Base-by-base conservation (phyloP, 2,329 filamentous ascomycete species). In the Cladosporium halotolerans region DNA sequence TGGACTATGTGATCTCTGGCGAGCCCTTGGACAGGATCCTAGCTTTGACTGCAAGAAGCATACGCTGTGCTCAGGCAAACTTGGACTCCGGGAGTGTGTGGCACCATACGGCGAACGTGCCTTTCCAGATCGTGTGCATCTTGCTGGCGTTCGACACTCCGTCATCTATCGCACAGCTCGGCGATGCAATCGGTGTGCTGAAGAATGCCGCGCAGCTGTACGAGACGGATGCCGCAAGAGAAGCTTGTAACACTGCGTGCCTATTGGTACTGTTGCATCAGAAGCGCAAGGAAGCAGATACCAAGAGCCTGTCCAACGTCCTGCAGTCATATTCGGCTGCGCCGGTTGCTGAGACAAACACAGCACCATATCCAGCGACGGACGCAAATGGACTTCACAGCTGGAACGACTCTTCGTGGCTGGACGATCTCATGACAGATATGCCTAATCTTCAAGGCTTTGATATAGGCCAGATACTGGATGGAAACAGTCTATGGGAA, bases 61-160 rank as follows among this genome's bases (percentile, higher is more conserved):
- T 80, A 10, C 64, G 66, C 14, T 73, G 73, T 0, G 74, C 77
- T 0, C 70, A 72, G 6, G 63, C 60, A 5, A 73, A 79, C 56
- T 62, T 76, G 2, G 66, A 68, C 1, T 64, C 63, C 3, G 67
- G 68, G 8, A 67, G 68, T 0, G 78, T 78, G 0, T 81, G 79
- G 79, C 79, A 81, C 52, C 78, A 81, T 49, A 72, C 77, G 46
- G 76, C 77, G 36, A 80, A 81, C 45, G 74, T 81, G 0, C 79
- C 79, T 0, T 81, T 81, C 54, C 78, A 81, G 45, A 72, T 79
- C 0, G 69, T 81, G 23, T 80, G 78, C 54, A 69, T 76, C 0
- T 58, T 80, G 1, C 66, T 81, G 1, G 75, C 74, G 0, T 76
- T 80, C 19, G 78, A 81, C 43, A 79, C 70, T 0, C 69, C 68